Conservation (phyloP, 108 stramenopile genomes). For the Pelagomonas calceolata region DNA sequence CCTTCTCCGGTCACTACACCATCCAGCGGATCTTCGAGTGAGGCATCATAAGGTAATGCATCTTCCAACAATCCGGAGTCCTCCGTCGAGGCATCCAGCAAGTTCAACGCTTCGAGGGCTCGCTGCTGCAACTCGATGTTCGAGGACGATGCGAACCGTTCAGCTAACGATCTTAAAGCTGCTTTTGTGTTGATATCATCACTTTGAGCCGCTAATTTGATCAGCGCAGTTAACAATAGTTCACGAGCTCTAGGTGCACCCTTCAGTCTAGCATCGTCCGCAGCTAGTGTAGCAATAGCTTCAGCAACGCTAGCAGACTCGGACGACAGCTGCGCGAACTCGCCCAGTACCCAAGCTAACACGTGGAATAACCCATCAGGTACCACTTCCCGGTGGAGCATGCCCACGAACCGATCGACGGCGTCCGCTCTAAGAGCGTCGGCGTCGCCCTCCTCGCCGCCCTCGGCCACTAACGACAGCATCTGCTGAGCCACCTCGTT, state of each 20-base stretch:
- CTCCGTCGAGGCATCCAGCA: constrained; percentile 60
- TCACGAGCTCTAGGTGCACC: constrained; percentile 52
- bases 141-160: constrained; percentile 62
- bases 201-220: constrained; percentile 86
- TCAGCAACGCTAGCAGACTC: constrained; percentile 50
- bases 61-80: constrained; percentile 47
- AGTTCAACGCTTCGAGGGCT: constrained; percentile 74
- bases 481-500: constrained; percentile 80
- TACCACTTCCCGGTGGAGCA: constrained; percentile 56
- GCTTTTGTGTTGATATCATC: constrained; percentile 73
- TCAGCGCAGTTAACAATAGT: constrained; percentile 67
- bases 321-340: constrained; percentile 82
- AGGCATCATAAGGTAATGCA: constrained; percentile 88
- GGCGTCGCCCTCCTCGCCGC: constrained; percentile 69
- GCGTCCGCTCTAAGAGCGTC: constrained; percentile 77
- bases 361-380: constrained; percentile 76
- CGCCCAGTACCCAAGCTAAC: constrained; percentile 94
- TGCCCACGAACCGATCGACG: constrained; percentile 68
- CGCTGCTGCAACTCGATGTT: constrained; percentile 80
- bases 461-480: constrained; percentile 89
- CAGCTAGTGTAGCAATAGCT: constrained; percentile 50
- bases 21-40: constrained; percentile 50
- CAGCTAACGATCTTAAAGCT: too few species aligned
- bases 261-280: constrained; percentile 23
- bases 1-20: constrained; percentile 17